phyloP scores from a whole-genome alignment of 2,329 filamentous ascomycete species.

The Calonectria hawksworthii region DNA sequence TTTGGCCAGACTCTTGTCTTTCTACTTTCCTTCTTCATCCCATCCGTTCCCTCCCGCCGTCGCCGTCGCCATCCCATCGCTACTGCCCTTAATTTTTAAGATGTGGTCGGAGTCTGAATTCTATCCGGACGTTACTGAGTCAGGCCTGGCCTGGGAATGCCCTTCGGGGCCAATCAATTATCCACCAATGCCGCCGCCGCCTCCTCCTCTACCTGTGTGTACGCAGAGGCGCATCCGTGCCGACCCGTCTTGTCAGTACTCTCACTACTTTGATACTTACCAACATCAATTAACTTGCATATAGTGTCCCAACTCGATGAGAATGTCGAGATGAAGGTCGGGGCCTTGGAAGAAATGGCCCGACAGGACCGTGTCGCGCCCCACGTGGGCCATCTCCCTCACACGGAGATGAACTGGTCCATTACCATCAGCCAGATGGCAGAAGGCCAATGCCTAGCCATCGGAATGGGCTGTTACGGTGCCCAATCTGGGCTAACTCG shows the following conservation, averaged over 20 bases:
- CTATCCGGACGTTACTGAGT: neutral
- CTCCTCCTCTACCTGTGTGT: neutral
- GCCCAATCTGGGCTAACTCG: no score
- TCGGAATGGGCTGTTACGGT: no score
- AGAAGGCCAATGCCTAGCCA: no score
- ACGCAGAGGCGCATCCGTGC: neutral
- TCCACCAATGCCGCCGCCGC: no score
- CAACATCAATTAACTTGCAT: neutral
- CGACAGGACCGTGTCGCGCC: no score
- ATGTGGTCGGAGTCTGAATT: neutral
- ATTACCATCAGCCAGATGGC: no score
- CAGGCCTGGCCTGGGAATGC: neutral
- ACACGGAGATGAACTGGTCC: no score
- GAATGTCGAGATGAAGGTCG: no score
- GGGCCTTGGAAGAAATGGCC: no score
- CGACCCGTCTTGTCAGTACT: neutral
- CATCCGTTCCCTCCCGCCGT: neutral
- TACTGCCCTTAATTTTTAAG: neutral
- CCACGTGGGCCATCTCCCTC: no score
- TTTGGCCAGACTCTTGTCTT: no score
- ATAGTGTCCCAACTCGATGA: neutral
- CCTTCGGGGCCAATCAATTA: neutral
- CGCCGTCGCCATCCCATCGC: no score
- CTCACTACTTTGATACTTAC: neutral
- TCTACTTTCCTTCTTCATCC: neutral